Conservation (phyloP, 768 basidiomycete genomes). For the Kwoniella dejecticola region DNA sequence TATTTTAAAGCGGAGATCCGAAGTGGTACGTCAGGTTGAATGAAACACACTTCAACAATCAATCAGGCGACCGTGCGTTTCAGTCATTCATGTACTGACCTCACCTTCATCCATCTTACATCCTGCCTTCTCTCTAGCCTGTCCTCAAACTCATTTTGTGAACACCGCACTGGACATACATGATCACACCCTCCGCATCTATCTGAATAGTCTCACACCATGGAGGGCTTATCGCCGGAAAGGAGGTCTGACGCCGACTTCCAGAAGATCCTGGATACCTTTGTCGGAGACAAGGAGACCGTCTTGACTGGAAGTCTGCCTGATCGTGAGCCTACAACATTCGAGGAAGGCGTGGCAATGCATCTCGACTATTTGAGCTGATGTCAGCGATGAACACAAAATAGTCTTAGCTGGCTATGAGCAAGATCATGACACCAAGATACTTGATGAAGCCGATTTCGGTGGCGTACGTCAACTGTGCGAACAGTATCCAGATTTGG, state of each 20-base stretch:
- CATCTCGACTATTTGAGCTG: too few species aligned
- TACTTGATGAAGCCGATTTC: conserved; percentile 38
- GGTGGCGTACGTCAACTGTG: conserved; percentile 26
- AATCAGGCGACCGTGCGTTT: conserved; percentile 8
- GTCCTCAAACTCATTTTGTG: too few species aligned
- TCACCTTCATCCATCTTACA: too few species aligned
- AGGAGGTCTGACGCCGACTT: conserved; percentile 43
- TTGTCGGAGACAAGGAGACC: conserved; percentile 38
- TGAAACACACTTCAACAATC: conserved; percentile 3
- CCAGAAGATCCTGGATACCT: conserved; percentile 43
- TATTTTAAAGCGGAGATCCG: not conserved
- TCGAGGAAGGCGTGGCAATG: too few species aligned
- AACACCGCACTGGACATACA: not conserved
- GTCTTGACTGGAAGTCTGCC: conserved; percentile 40
- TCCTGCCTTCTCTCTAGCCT: too few species aligned
- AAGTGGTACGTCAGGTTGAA: conserved; percentile 10
- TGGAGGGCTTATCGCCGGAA: conserved; percentile 10
- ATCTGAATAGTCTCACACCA: not conserved
- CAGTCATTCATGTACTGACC: not conserved
- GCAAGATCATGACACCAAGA: conserved; percentile 32
- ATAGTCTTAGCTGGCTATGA: conserved; percentile 38
- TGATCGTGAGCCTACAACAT: conserved; percentile 34
- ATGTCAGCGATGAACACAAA: too few species aligned
- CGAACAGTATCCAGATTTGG: conserved; percentile 30
- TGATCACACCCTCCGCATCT: not conserved